phyloP scores from a whole-genome alignment of 1,284 basidiomycete species.

The Thecaphora frezii region DNA sequence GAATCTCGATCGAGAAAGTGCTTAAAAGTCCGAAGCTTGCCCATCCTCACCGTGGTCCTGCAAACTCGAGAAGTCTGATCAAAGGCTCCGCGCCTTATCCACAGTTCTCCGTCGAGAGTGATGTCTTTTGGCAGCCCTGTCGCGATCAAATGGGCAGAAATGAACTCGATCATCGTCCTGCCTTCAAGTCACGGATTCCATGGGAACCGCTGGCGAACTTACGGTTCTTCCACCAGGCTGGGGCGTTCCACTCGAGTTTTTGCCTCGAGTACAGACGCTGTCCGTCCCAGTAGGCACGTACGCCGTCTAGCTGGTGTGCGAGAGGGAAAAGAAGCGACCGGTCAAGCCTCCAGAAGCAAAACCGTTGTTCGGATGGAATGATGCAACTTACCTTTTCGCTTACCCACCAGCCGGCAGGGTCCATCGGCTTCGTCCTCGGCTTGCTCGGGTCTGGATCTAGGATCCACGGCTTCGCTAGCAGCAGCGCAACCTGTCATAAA shows the following conservation, averaged over 20 bases:
- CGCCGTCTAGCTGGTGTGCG: conserved; percentile 52
- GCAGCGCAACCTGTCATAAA: conserved; percentile 48
- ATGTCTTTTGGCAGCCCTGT: conserved; percentile 67
- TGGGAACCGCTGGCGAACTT: conserved; percentile 32
- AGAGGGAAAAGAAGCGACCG: not conserved
- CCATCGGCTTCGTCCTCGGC: conserved; percentile 49
- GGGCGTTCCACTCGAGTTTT: conserved; percentile 68
- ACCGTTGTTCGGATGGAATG: not conserved
- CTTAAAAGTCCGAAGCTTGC: conserved; percentile 15
- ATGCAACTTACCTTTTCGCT: conserved; percentile 69
- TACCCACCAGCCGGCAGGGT: conserved; percentile 70
- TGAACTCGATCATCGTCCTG: not conserved
- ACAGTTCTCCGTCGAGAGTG: conserved; percentile 67
- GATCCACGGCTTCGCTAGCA: conserved; percentile 69
- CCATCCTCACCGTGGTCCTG: conserved; percentile 40
- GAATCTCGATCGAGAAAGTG: conserved; percentile 28
- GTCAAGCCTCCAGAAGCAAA: not conserved
- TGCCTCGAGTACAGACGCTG: conserved; percentile 66
- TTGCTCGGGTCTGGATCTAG: conserved; percentile 61
- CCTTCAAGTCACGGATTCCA: not conserved
- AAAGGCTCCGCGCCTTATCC: conserved; percentile 45
- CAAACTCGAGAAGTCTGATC: conserved; percentile 36
- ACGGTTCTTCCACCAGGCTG: conserved; percentile 69
- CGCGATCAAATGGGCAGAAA: not conserved
- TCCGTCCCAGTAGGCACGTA: conserved; percentile 68